Evolutionary conservation across 768 basidiomycete genomes (phyloP), one percentile per base, ranked within the genome.

Genomic region (Chlorophyllum brunneum): DNA sequence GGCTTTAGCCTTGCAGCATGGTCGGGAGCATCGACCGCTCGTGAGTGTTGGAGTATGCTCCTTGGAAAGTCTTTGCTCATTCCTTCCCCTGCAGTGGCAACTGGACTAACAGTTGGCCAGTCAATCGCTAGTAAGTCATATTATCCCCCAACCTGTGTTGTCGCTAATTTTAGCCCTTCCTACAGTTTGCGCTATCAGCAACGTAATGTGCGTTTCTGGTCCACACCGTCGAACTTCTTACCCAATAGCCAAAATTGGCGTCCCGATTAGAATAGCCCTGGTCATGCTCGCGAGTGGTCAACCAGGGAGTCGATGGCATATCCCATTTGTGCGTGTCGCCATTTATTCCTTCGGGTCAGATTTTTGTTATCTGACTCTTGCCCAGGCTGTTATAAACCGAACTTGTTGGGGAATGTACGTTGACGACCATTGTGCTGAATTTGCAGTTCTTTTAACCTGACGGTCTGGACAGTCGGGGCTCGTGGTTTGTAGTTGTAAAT

Each of bases 321-420:
- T 49, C 22, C 48, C 48, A 30, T 49, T 49, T 20, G 48, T 49
- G 13, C 48, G 48, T 49, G 16, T n/a, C n/a, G 10, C 15, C 8
- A 20, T 30, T 8, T 6, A 8, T 20, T 5, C 26, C 27, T 20
- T n/a, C 16, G 10, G n/a, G 3, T 18, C 3, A 9, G n/a, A n/a
- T 10, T 16, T 29, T 30, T 8, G 15, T 29, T 7, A 9, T 27
- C 27, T 31, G n/a, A 27, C 20, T n/a, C n/a, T n/a, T n/a, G 6
- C 30, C 22, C 20, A 49, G 48, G 48, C 48, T 9, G 20, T 49
- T 40, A 20, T 49, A n/a, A 49, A 49, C 38, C 37, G 48, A 16
- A 49, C 48, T 22, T 27, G 37, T 20, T 49, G 48, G 48, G 48
- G 48, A 40, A 39, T 49, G 48, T 49, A 30, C 24, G 48, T 49